Conservation (phyloP, 2,329 filamentous ascomycete species). For the Bertia moriformis region DNA sequence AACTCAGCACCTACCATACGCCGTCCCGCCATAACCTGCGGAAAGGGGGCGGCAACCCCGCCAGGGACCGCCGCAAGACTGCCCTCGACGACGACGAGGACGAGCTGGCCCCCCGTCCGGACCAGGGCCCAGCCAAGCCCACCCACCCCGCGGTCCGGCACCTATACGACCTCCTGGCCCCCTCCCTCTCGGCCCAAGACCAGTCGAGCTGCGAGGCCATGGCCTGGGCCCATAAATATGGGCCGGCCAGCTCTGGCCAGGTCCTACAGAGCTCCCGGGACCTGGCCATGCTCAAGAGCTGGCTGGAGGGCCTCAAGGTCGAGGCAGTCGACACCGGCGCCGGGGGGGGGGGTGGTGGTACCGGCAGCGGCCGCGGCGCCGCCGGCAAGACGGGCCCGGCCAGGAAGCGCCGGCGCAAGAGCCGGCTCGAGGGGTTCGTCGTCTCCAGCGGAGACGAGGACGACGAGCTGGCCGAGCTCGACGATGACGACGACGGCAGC, state of each 20-base stretch:
- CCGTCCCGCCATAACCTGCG: not conserved
- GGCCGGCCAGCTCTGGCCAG: slow-evolving; percentile 51
- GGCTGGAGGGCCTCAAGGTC: slow-evolving; percentile 66
- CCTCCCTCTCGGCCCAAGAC: slow-evolving; percentile 66
- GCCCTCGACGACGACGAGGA: slow-evolving; percentile 16
- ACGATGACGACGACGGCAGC: slow-evolving; percentile 35
- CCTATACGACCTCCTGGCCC: slow-evolving; percentile 44
- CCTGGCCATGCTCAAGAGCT: slow-evolving; percentile 58
- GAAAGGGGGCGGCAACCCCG: slow-evolving; percentile 3
- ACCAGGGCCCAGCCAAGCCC: slow-evolving; percentile 6
- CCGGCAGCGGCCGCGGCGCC: slow-evolving; percentile 12
- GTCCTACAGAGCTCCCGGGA: slow-evolving; percentile 66
- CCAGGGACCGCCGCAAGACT: slow-evolving; percentile 2
- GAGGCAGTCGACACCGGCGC: slow-evolving; percentile 59
- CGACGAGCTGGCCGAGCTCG: slow-evolving; percentile 53
- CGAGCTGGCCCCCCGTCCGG: slow-evolving; percentile 15
- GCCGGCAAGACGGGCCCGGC: slow-evolving; percentile 17
- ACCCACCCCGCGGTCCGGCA: slow-evolving; percentile 42
- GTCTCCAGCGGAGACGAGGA: slow-evolving; percentile 65
- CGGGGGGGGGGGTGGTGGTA: no score
- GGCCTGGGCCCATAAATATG: slow-evolving; percentile 75
- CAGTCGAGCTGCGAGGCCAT: slow-evolving; percentile 57
- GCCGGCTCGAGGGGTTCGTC: slow-evolving; percentile 61
- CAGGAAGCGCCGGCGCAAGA: slow-evolving; percentile 59
- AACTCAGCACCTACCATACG: not conserved